phyloP scores from a whole-genome alignment of 2,329 filamentous ascomycete genomes.

The Lachnellula occidentalis region DNA sequence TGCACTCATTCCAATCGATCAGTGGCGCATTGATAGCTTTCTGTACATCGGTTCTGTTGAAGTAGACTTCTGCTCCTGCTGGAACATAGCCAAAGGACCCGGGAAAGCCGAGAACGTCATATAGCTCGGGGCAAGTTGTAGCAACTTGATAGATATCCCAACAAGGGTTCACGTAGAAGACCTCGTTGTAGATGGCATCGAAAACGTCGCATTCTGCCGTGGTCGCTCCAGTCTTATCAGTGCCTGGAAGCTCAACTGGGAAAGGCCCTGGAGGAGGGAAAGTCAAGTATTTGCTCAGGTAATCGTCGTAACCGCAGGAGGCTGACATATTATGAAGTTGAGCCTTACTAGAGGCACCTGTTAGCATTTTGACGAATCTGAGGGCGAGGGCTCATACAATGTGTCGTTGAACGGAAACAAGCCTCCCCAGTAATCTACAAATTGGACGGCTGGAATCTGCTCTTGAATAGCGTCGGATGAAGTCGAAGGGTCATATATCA shows the following conservation, averaged over 20 bases:
- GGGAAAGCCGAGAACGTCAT: slow-evolving; percentile 65
- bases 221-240: slow-evolving; percentile 31
- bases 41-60: slow-evolving; percentile 56
- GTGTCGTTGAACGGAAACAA: slow-evolving; percentile 61
- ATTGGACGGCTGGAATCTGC: slow-evolving; percentile 48
- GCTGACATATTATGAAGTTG: slow-evolving; percentile 47
- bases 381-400: slow-evolving; percentile 29
- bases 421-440: slow-evolving; percentile 53
- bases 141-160: slow-evolving; percentile 73
- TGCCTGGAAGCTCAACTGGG: slow-evolving; percentile 43
- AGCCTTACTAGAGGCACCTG: slow-evolving; percentile 28
- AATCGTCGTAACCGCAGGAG: slow-evolving; percentile 58
- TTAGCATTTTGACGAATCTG: background rate
- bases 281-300: slow-evolving; percentile 53
- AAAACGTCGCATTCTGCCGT: slow-evolving; percentile 53
- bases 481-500: slow-evolving; percentile 68
- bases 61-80: slow-evolving; percentile 54
- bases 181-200: slow-evolving; percentile 48
- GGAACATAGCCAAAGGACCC: slow-evolving; percentile 60
- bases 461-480: slow-evolving; percentile 43
- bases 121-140: slow-evolving; percentile 64
- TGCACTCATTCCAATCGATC: slow-evolving; percentile 59
- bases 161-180: slow-evolving; percentile 62
- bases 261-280: slow-evolving; percentile 63
- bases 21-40: slow-evolving; percentile 62